phyloP scores from a whole-genome alignment of 495 filamentous ascomycete genomes.

The Lasiosphaeriaceae sp. region DNA sequence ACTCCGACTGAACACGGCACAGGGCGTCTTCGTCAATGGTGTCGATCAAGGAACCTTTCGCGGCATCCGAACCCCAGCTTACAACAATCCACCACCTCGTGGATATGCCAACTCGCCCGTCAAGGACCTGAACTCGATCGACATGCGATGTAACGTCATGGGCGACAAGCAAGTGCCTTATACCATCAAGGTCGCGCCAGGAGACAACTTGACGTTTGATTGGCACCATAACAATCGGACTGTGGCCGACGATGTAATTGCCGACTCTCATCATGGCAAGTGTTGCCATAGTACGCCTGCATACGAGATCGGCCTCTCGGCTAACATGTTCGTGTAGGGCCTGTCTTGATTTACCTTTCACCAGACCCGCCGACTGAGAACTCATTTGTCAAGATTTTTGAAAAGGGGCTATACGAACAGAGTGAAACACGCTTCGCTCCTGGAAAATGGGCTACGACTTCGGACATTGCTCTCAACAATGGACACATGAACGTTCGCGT shows the following conservation, averaged over 20 bases:
- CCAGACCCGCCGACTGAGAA: constrained; percentile 39
- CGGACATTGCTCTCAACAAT: constrained; percentile 35
- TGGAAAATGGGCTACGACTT: constrained; percentile 37
- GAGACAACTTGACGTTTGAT: constrained; percentile 43
- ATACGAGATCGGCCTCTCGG: neutral
- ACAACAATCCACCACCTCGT: constrained; percentile 33
- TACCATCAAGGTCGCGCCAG: constrained; percentile 39
- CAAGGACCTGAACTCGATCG: constrained; percentile 38
- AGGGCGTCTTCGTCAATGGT: constrained; percentile 43
- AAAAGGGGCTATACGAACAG: constrained; percentile 38
- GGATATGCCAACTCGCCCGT: constrained; percentile 44
- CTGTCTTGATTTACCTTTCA: constrained; percentile 43
- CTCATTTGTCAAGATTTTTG: constrained; percentile 47
- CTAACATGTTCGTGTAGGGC: constrained; percentile 17
- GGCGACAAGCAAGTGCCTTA: constrained; percentile 35
- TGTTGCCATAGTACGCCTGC: neutral
- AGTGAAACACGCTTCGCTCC: constrained; percentile 15
- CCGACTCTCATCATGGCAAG: constrained; percentile 36
- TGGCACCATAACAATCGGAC: constrained; percentile 38
- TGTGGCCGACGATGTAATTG: constrained; percentile 41
- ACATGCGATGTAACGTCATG: constrained; percentile 45
- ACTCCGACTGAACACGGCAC: neutral
- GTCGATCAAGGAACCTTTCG: constrained; percentile 39
- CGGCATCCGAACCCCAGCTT: constrained; percentile 38
- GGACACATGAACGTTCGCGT: constrained; percentile 42